phyloP scores from a whole-genome alignment of 805 yeast genomes.

The Lipomyces orientalis region DNA sequence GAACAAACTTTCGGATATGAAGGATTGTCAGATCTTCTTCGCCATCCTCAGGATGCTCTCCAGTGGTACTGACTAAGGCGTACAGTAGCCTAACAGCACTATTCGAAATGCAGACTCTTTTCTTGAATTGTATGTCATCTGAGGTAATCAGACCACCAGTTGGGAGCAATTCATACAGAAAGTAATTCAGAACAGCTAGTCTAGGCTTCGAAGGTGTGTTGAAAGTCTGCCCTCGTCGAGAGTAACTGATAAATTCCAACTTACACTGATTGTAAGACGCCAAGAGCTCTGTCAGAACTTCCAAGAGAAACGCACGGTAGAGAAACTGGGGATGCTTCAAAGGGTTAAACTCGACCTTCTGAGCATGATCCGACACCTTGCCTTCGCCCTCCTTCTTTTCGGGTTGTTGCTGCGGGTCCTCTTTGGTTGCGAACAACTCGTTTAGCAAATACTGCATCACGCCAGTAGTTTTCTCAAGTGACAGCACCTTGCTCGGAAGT shows the following conservation, averaged over 20 bases:
- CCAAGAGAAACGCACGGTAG: slow-evolving; percentile 71
- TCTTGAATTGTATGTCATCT: slow-evolving; percentile 45
- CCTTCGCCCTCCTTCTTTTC: slow-evolving; percentile 2
- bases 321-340: slow-evolving; percentile 60
- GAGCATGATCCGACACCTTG: slow-evolving; percentile 16
- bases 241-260: slow-evolving; percentile 78
- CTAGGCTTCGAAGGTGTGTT: slow-evolving; percentile 60
- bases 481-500: slow-evolving; percentile 21
- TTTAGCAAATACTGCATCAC: slow-evolving; percentile 66
- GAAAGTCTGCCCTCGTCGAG: slow-evolving; percentile 49
- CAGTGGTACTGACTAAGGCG: slow-evolving; percentile 66
- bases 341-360: slow-evolving; percentile 35
- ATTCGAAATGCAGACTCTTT: slow-evolving; percentile 59
- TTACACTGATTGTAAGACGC: slow-evolving; percentile 82
- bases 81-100: slow-evolving; percentile 66
- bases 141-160: slow-evolving; percentile 51
- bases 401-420: slow-evolving; percentile 32
- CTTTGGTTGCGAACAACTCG: slow-evolving; percentile 62
- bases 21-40: slow-evolving; percentile 69
- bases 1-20: slow-evolving; percentile 72
- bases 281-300: slow-evolving; percentile 69
- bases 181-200: slow-evolving; percentile 74
- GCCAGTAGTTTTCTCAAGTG: slow-evolving; percentile 52
- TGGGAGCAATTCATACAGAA: slow-evolving; percentile 75
- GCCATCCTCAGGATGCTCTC: slow-evolving; percentile 49